Conservation (phyloP, 768 basidiomycete species). For the Tylopilus balloui region DNA sequence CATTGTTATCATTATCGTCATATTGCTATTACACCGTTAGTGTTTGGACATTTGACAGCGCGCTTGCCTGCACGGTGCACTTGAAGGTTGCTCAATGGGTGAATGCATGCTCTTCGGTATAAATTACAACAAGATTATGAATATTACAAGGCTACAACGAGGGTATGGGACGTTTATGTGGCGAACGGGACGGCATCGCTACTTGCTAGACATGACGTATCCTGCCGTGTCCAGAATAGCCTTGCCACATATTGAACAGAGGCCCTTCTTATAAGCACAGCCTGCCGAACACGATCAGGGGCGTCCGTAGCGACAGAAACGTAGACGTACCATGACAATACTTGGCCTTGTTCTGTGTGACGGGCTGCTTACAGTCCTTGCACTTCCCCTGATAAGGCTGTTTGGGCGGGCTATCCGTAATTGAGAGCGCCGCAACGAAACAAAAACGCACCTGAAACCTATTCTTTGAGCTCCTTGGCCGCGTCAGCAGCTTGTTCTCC, state of each 20-base stretch:
- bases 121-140: slow-evolving; percentile 13
- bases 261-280: slow-evolving; percentile 83
- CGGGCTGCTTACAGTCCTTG: slow-evolving; percentile 80
- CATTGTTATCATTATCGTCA: no score
- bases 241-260: slow-evolving; percentile 86
- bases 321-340: slow-evolving; percentile 73
- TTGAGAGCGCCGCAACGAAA: slow-evolving; percentile 9
- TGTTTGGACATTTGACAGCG: no score
- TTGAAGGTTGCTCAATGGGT: neutral
- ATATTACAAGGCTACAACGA: slow-evolving; percentile 18
- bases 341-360: slow-evolving; percentile 83
- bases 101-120: neutral
- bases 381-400: slow-evolving; percentile 86
- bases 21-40: no score
- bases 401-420: neutral
- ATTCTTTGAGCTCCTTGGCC: slow-evolving; percentile 69
- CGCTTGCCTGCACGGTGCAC: neutral
- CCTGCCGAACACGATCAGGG: slow-evolving; percentile 40
- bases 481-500: slow-evolving; percentile 76
- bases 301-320: slow-evolving; percentile 3
- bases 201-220: slow-evolving; percentile 85
- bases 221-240: slow-evolving; percentile 78
- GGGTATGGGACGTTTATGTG: slow-evolving; percentile 18
- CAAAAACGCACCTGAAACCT: slow-evolving; percentile 60
- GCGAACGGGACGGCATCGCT: slow-evolving; percentile 8